Evolutionary conservation across 306 rosid species (phyloP).

Genomic region (Aeschynomene evenia): DNA sequence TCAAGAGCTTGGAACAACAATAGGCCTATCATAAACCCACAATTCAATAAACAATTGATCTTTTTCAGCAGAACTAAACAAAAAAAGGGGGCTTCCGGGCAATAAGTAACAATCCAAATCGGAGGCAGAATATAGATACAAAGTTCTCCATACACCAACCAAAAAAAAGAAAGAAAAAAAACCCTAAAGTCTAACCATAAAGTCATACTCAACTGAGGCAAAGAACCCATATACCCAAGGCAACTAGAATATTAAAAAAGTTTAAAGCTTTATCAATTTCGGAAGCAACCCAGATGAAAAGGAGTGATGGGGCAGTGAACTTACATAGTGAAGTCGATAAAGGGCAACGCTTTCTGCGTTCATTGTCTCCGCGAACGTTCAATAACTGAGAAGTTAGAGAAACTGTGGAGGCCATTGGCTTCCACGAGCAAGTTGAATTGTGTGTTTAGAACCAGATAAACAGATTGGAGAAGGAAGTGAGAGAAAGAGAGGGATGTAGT

Average conservation of each 20-base stretch:
- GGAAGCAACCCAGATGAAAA: slow-evolving; percentile 30
- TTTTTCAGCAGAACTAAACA: neutral
- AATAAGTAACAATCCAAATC: neutral
- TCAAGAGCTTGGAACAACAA: neutral
- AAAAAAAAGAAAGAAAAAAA: no score
- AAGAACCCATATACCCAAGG: neutral
- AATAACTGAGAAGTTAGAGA: slow-evolving; percentile 50
- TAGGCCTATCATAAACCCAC: neutral
- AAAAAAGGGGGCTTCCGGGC: neutral
- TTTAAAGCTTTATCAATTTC: neutral
- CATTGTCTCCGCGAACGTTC: slow-evolving; percentile 41
- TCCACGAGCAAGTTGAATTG: neutral
- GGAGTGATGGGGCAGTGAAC: slow-evolving; percentile 14
- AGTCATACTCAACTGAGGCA: neutral
- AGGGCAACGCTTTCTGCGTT: slow-evolving; percentile 36
- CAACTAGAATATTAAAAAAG: neutral
- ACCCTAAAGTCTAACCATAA: neutral
- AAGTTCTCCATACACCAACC: neutral
- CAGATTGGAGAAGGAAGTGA: neutral
- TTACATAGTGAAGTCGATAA: slow-evolving; percentile 42
- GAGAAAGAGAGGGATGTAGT: neutral
- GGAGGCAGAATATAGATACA: neutral
- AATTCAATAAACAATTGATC: neutral
- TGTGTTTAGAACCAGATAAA: neutral
- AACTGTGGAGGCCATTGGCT: slow-evolving; percentile 60